Evolutionary conservation across 139 green algal species (phyloP).

Genomic region (Microglena sp.): DNA sequence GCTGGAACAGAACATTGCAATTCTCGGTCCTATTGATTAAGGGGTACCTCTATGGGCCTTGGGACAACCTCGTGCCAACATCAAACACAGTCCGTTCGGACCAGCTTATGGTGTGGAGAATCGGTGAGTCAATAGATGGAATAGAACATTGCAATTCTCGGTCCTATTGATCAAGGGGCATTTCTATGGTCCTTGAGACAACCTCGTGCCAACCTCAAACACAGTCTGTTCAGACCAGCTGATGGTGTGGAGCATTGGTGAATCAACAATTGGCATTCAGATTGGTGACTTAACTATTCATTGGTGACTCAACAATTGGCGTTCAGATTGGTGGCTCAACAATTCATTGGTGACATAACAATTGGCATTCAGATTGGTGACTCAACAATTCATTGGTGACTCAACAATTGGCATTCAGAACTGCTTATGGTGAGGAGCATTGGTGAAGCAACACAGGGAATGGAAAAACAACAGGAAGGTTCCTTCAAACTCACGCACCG

Average conservation of each 20-base stretch:
- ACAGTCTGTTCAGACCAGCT: constrained; percentile 49
- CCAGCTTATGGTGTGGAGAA: constrained; percentile 61
- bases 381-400: no score
- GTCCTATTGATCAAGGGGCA: constrained; percentile 73
- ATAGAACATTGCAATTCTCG: neutral
- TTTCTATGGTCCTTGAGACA: constrained; percentile 70
- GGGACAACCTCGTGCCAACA: constrained; percentile 31
- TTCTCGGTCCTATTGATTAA: constrained; percentile 27
- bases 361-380: no score
- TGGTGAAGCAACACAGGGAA: no score
- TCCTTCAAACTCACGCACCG: no score
- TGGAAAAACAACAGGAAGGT: no score
- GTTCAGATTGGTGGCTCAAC: no score
- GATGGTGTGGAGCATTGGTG: constrained; percentile 59
- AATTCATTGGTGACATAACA: no score
- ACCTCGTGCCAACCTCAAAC: constrained; percentile 36
- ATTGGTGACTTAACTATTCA: no score
- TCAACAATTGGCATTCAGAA: no score
- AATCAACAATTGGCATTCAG: no score
- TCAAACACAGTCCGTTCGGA: constrained; percentile 37
- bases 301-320: constrained; percentile 34
- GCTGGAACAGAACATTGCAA: neutral
- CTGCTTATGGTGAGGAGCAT: no score
- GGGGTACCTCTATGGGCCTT: constrained; percentile 87
- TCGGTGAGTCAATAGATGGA: constrained; percentile 27